phyloP scores from a whole-genome alignment of 768 basidiomycete genomes.

The Termitomyces sp. region DNA sequence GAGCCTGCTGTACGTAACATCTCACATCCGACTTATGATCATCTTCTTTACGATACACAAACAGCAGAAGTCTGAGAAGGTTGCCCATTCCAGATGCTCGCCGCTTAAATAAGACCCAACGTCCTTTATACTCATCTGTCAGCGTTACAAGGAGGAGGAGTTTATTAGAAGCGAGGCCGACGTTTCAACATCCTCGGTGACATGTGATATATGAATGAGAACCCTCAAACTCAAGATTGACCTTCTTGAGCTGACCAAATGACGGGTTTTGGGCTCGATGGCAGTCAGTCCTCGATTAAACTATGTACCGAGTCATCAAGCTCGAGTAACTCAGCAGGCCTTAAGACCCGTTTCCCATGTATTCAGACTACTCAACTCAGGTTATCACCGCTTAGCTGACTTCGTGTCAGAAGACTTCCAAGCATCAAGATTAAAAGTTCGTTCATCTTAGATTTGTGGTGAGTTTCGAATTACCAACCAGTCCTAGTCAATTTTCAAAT shows the following conservation, averaged over 20 bases:
- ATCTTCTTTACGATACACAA: not conserved
- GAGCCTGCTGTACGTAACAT: not conserved
- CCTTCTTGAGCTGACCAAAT: not conserved
- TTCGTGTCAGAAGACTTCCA: no score
- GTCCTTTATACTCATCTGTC: not conserved
- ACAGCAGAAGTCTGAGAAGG: not conserved
- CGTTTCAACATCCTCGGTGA: constrained; percentile 1
- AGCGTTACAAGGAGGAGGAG: not conserved
- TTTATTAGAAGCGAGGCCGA: not conserved
- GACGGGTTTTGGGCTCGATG: constrained; percentile 1
- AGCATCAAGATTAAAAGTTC: not conserved
- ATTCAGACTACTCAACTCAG: not conserved
- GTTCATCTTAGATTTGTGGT: not conserved
- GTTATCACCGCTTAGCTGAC: not conserved
- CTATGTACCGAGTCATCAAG: not conserved
- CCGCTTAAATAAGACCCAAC: not conserved
- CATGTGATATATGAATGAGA: constrained; percentile 3
- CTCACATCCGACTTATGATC: not conserved
- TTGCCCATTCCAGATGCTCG: not conserved
- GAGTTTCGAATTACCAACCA: not conserved
- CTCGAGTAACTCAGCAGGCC: not conserved
- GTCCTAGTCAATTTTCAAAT: no score
- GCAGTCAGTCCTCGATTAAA: not conserved
- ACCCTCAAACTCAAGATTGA: constrained; percentile 2
- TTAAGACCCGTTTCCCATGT: not conserved